A percentile compares a stretch with the other conserved stretches of the same genome.
phyloP scores from a whole-genome alignment of 202 grass and related monocot genomes.

The Miscanthus sacchariflorus region DNA sequence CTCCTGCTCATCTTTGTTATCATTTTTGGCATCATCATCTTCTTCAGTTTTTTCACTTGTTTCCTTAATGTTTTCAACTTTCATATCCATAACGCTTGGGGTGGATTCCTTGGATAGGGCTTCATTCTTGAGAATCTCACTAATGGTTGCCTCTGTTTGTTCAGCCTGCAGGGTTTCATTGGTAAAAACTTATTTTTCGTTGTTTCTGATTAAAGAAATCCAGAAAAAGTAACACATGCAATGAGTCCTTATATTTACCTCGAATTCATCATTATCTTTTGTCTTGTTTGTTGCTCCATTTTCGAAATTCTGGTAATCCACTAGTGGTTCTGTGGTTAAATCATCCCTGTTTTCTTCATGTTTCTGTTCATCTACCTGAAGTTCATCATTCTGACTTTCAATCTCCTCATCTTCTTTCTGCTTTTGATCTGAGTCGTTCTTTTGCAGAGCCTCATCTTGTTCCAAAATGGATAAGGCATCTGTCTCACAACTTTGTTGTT shows the following conservation, averaged over 20 bases:
- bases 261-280: constrained; percentile 1
- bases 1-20: constrained; percentile 45
- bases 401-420: constrained; percentile 41
- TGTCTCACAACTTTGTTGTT: constrained; percentile 42
- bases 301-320: constrained; percentile 34
- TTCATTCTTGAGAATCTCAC: constrained; percentile 50
- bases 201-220: constrained; percentile 32
- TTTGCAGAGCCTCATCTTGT: constrained; percentile 43
- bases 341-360: constrained; percentile 36
- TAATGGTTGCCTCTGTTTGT: constrained; percentile 44
- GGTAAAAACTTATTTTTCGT: constrained; percentile 24
- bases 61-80: not conserved
- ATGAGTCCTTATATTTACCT: constrained; percentile 50
- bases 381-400: constrained; percentile 41
- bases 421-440: constrained; percentile 43
- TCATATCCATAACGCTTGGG: no score
- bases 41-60: constrained; percentile 43
- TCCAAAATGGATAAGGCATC: constrained; percentile 31
- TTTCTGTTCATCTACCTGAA: constrained; percentile 47
- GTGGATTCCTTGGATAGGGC: not conserved
- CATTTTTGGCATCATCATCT: constrained; percentile 39
- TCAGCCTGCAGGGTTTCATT: constrained; percentile 51
- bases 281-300: constrained; percentile 16
- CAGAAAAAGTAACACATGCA: constrained; percentile 33
- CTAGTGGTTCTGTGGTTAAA: constrained; percentile 35